Percentiles rank a stretch among this genome's conserved stretches.
Evolutionary conservation across 1,284 basidiomycete species (phyloP).

Genomic region (Ustilago shanxiensis): DNA sequence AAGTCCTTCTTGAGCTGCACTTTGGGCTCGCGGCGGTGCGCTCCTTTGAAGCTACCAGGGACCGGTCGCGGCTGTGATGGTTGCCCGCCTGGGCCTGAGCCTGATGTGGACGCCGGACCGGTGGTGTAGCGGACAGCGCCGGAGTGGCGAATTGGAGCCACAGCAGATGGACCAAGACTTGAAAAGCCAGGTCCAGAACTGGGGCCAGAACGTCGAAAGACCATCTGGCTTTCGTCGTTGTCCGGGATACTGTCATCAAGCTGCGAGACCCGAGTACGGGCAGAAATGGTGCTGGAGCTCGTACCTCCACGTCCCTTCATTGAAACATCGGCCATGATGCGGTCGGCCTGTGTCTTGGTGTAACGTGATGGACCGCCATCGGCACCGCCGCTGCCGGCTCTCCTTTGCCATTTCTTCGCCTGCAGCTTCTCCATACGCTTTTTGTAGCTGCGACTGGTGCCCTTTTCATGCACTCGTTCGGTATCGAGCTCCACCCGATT

Average conservation of each 20-base stretch:
- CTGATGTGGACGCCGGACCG: neutral
- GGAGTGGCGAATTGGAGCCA: constrained; percentile 10
- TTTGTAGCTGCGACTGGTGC: constrained; percentile 22
- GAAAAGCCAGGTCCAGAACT: constrained; percentile 20
- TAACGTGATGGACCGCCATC: constrained; percentile 25
- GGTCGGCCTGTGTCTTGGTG: constrained; percentile 11
- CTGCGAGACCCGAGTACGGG: constrained; percentile 32
- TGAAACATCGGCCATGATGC: constrained; percentile 30
- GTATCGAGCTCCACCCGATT: constrained; percentile 23
- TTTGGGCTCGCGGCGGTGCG: constrained; percentile 34
- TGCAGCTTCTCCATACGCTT: constrained; percentile 27
- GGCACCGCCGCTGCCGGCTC: neutral
- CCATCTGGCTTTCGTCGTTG: constrained; percentile 24
- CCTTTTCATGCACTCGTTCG: constrained; percentile 25
- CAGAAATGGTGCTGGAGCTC: constrained; percentile 15
- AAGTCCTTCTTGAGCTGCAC: constrained; percentile 26
- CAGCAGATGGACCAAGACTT: constrained; percentile 16
- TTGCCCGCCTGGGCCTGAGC: constrained; percentile 4
- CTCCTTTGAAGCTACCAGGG: constrained; percentile 47
- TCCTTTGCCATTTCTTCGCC: constrained; percentile 23
- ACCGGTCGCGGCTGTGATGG: constrained; percentile 11
- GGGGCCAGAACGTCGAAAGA: constrained; percentile 31
- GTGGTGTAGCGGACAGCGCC: constrained; percentile 1
- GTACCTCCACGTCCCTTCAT: constrained; percentile 31
- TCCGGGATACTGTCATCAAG: constrained; percentile 45